Percentiles rank a stretch among this genome's conserved stretches.
Evolutionary conservation across 2,329 filamentous ascomycete species (phyloP).

Genomic region (Phialophora macrospora): DNA sequence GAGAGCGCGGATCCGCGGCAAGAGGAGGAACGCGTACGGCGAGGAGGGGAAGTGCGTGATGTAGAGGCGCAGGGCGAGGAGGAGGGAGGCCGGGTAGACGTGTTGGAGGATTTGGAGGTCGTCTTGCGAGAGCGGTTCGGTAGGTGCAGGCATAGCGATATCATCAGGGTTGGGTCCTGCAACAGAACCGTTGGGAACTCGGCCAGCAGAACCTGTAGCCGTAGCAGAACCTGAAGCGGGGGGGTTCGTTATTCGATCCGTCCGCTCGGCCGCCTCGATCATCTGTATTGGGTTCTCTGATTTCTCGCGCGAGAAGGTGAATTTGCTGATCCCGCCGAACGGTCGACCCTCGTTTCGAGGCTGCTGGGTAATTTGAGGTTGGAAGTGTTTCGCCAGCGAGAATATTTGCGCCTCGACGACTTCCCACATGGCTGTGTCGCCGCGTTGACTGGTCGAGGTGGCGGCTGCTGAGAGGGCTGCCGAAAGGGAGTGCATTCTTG

Average conservation of each 20-base stretch:
- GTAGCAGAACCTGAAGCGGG: not conserved
- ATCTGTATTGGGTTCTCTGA: conserved; percentile 21
- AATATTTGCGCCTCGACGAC: conserved; percentile 33
- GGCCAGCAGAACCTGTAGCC: not conserved
- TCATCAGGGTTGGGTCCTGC: not conserved
- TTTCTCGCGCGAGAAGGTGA: conserved; percentile 17
- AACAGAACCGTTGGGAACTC: not conserved
- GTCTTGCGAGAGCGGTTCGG: not conserved
- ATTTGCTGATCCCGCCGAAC: conserved; percentile 8
- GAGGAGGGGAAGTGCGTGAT: conserved; percentile 50
- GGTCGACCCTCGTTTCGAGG: not conserved
- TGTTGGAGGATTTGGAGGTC: conserved; percentile 28
- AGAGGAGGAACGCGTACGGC: conserved; percentile 47
- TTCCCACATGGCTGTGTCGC: conserved; percentile 34
- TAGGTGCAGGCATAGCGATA: not conserved
- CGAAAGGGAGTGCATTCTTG: conserved; percentile 20
- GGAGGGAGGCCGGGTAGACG: conserved; percentile 51
- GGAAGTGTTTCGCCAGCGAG: conserved; percentile 27
- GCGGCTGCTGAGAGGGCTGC: conserved; percentile 23
- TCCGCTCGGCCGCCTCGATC: conserved; percentile 21
- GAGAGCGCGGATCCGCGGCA: conserved; percentile 48
- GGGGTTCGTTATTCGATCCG: not conserved
- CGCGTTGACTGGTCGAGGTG: conserved; percentile 23
- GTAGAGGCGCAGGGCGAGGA: conserved; percentile 49
- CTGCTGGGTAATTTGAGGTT: not conserved